A percentile compares a stretch with the other conserved stretches of the same genome.
phyloP scores from a whole-genome alignment of 208 protist species.

The Crithidia sp. region DNA sequence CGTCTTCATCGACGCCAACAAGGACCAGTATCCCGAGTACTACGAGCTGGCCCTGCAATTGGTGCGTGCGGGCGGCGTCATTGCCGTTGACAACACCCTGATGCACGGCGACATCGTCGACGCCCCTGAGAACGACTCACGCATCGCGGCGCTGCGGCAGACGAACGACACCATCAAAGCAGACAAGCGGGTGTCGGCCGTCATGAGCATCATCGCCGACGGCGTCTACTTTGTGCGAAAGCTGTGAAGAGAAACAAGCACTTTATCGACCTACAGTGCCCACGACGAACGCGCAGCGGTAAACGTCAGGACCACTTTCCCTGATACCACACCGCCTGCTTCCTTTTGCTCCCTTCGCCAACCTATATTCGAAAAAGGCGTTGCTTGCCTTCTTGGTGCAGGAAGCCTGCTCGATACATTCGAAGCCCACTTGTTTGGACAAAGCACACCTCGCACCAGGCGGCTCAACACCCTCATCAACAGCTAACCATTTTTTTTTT shows the following conservation, averaged over 20 bases:
- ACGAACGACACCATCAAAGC: constrained; percentile 49
- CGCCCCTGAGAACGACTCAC: not conserved
- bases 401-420: too few relatives aligned
- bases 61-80: constrained; percentile 47
- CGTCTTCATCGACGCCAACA: constrained; percentile 77
- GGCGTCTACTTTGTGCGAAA: constrained; percentile 51
- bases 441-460: too few relatives aligned
- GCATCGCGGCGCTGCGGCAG: not conserved
- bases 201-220: constrained; percentile 54
- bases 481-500: too few relatives aligned
- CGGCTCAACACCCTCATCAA: too few relatives aligned
- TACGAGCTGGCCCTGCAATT: constrained; percentile 57
- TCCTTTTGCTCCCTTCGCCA: too few relatives aligned
- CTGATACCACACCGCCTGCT: too few relatives aligned
- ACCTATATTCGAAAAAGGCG: too few relatives aligned
- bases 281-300: too few relatives aligned
- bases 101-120: constrained; percentile 41
- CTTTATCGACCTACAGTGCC: too few relatives aligned
- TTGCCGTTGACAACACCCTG: constrained; percentile 68
- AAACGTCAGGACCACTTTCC: too few relatives aligned
- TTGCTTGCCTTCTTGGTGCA: too few relatives aligned
- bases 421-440: too few relatives aligned
- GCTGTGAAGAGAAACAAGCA: constrained; percentile 7
- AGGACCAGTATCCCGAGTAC: constrained; percentile 64
- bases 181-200: constrained; percentile 56